Percentiles rank a stretch among this genome's conserved stretches.
phyloP scores from a whole-genome alignment of 345 rosid genomes.

The Populus pruinosa region DNA sequence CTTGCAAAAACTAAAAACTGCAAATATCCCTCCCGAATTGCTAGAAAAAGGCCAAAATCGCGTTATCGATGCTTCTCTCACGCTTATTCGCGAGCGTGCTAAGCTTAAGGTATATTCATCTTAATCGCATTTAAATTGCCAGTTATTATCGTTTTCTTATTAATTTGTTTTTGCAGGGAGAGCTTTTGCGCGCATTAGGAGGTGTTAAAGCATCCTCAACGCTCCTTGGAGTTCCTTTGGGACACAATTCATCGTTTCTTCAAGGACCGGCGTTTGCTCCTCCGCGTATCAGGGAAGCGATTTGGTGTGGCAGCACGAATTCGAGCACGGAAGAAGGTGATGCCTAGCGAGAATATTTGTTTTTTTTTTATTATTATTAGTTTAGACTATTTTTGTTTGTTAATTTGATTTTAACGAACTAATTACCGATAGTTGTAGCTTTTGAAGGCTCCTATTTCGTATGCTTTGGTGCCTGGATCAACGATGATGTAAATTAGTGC shows the following conservation, averaged over 20 bases:
- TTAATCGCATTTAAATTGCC: neutral
- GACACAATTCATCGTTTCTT: constrained; percentile 96
- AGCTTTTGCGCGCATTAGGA: constrained; percentile 82
- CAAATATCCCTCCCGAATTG: constrained; percentile 54
- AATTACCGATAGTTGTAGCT: neutral
- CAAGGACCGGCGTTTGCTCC: constrained; percentile 99
- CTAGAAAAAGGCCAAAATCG: constrained; percentile 82
- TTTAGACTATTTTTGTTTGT: neutral
- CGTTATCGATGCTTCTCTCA: constrained; percentile 91
- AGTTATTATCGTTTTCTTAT: neutral
- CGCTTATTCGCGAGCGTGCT: constrained; percentile 95
- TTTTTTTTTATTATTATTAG: neutral
- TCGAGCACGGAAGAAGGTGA: constrained; percentile 92
- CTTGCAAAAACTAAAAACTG: constrained; percentile 52
- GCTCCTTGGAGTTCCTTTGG: constrained; percentile 92
- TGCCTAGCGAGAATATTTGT: neutral
- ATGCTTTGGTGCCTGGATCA: neutral
- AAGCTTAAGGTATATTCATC: constrained; percentile 64
- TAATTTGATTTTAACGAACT: neutral
- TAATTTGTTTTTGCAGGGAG: constrained; percentile 45
- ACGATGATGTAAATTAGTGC: neutral
- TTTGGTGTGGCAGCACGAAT: constrained; percentile 99
- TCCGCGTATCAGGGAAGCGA: constrained; percentile 94
- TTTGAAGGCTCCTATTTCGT: neutral
- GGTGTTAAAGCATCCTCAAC: constrained; percentile 68